Conservation (phyloP, 495 filamentous ascomycete genomes). For the Parmelia sp. region DNA sequence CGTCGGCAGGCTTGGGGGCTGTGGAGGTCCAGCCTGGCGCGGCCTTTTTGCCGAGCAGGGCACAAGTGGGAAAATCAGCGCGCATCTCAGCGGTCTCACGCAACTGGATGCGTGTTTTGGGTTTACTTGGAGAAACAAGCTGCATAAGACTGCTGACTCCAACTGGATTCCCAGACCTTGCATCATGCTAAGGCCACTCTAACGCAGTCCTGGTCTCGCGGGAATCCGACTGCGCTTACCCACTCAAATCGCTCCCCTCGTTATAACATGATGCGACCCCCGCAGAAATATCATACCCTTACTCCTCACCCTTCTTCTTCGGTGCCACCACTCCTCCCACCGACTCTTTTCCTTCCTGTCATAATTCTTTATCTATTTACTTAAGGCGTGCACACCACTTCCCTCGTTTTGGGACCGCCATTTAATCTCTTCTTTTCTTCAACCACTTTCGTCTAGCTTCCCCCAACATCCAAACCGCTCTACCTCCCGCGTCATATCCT, state of each 20-base stretch:
- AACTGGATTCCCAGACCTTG: constrained; percentile 9
- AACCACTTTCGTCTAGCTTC: constrained; percentile 46
- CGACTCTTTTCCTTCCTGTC: constrained; percentile 29
- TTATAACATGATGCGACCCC: constrained; percentile 22
- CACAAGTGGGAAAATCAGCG: constrained; percentile 14
- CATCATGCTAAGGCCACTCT: constrained; percentile 22
- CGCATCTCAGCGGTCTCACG: constrained; percentile 24
- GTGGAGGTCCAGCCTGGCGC: constrained; percentile 20
- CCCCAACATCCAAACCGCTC: constrained; percentile 25
- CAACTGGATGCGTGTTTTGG: constrained; percentile 14
- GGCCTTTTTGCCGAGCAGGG: constrained; percentile 18
- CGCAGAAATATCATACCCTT: constrained; percentile 17
- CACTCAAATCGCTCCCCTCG: constrained; percentile 10
- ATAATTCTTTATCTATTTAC: constrained; percentile 26
- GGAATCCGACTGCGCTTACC: constrained; percentile 16
- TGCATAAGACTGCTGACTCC: constrained; percentile 12
- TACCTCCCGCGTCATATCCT: constrained; percentile 23
- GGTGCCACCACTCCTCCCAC: constrained; percentile 28
- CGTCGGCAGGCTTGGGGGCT: constrained; percentile 18
- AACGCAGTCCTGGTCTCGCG: constrained; percentile 9
- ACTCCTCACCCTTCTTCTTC: constrained; percentile 22
- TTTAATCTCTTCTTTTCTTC: constrained; percentile 21
- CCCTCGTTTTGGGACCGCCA: constrained; percentile 51
- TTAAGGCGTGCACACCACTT: constrained; percentile 51
- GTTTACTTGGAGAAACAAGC: constrained; percentile 16